Evolutionary conservation across 1,284 basidiomycete species (phyloP).

Genomic region (Pascua sp.): DNA sequence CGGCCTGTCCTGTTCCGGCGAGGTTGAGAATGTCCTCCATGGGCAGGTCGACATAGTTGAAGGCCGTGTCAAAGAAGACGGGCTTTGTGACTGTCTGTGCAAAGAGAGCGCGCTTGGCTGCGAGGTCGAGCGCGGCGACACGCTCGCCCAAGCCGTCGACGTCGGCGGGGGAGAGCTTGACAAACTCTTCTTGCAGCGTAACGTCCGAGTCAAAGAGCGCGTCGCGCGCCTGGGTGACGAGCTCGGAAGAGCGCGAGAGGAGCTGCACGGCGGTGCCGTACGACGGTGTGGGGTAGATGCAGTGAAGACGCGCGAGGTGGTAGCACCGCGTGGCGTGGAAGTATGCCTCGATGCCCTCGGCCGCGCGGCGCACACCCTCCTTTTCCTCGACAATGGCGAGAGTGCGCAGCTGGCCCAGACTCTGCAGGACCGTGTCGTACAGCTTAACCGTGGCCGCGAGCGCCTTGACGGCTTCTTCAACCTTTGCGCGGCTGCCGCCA

Average conservation of each 20-base stretch:
- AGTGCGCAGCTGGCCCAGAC: constrained; percentile 72
- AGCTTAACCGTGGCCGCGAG: constrained; percentile 79
- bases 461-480: constrained; percentile 58
- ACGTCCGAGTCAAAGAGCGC: constrained; percentile 23
- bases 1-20: constrained; percentile 58
- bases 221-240: constrained; percentile 27
- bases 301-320: constrained; percentile 47
- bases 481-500: constrained; percentile 45
- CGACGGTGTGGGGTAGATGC: constrained; percentile 43
- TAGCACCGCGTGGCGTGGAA: constrained; percentile 61
- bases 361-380: constrained; percentile 69
- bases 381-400: constrained; percentile 83
- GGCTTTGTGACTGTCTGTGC: constrained; percentile 76
- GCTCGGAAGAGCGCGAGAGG: constrained; percentile 23
- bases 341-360: constrained; percentile 70
- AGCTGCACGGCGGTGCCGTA: constrained; percentile 44
- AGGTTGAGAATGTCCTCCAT: constrained; percentile 69
- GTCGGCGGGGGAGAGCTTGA: constrained; percentile 28
- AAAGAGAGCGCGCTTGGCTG: constrained; percentile 75
- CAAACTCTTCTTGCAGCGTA: constrained; percentile 36
- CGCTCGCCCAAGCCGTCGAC: constrained; percentile 57
- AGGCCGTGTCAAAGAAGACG: constrained; percentile 87
- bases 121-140: constrained; percentile 55
- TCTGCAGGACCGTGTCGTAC: constrained; percentile 78
- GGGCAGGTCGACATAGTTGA: constrained; percentile 82